Base-by-base conservation (phyloP, 169 alveolate species). In the Plasmodium berghei region DNA sequence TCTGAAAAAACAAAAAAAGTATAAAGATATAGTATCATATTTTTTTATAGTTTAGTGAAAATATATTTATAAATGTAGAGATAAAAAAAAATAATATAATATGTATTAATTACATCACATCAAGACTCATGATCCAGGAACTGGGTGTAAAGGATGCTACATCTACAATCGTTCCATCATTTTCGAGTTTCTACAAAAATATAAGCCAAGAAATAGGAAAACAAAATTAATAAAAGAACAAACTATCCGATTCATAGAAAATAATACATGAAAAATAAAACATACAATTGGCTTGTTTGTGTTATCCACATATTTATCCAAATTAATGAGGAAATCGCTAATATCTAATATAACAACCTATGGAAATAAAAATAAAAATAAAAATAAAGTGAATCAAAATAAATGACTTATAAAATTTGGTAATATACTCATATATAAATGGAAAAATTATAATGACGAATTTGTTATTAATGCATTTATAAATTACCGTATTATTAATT, bases 71-170 rank as follows among this genome's bases (percentile, higher is more conserved):
- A 34, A 34, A 34, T 28, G 40, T 5, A 34, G 0, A 34, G 42
- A 34, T 34, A 34, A 34, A 34, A 34, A 34, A 28, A 34, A 34
- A 34, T 34, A 34, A 34, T 5, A 2, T 34, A 34, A 0, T 5
- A 34, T 34, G 6, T 2, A 6, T 24, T 63, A 20, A 73, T 75
- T 63, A 75, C 88, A 66, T n/a, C 20, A 83, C 90, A 42, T 83
- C 90, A 14, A 83, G 61, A 52, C 85, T 83, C 90, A 69, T 83
- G 5, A 83, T 83, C 90, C 90, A 83, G 40, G 90, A 67, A 42
- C 90, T 67, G 12, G 90, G 90, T 14, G 90, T 83, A 45, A 83
- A 83, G 66, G 90, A 83, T 20, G 72, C 83, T 52, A 83, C 61
- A 26, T 83, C 90, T 28, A 83, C 20, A 48, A 83, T 40, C 26